Evolutionary conservation across 1,284 basidiomycete species (phyloP), one percentile per base, ranked within the genome.

Genomic region (Pterulicium gracile): DNA sequence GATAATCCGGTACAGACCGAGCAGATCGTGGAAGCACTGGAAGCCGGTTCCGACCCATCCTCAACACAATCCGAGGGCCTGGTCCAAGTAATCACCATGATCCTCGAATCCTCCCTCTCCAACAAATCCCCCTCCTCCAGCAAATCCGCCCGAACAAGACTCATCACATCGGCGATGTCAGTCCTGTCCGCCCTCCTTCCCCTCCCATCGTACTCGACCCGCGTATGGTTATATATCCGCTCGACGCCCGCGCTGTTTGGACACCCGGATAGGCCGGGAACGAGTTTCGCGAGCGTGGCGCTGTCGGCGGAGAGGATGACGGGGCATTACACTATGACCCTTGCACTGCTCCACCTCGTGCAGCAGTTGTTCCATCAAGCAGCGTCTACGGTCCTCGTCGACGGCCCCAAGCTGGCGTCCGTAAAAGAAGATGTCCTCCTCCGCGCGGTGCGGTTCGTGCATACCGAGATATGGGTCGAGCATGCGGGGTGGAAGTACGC

Each of bases 181-280:
- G 77, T 93, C 4, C 71, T 94, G n/a, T 75, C 86, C 5, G 79
- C 81, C 0, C 69, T 94, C 23, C 70, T 93, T 17, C 77, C 81
- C 0, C 66, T 93, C 1, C 84, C 85, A 0, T 72, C 68, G 42
- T 83, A 84, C 55, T 82, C 88, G 1, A 79, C 79, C 48, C 75
- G 83, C 1, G 83, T 93, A 15, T 94, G 91, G 90, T 68, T 91
- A 3, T 90, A 84, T 55, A 73, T 91, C 21, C 81, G 88, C 10
- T 88, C 86, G 2, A 84, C 88, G 1, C 70, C 77, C 1, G 69
- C 80, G 3, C 68, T 94, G 14, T 89, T 92, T 58, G 85, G 86
- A 13, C 71, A 78, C 3, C 75, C 76, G 18, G 67, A 66, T 35
- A n/a, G n/a, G n/a, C n/a, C n/a, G n/a, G 61, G 67, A 3, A 64